These are phyloP conservation scores for Cercophora samala DNA, from an alignment of 495 filamentous ascomycete genomes.

Conservation along the genomic window DNA sequence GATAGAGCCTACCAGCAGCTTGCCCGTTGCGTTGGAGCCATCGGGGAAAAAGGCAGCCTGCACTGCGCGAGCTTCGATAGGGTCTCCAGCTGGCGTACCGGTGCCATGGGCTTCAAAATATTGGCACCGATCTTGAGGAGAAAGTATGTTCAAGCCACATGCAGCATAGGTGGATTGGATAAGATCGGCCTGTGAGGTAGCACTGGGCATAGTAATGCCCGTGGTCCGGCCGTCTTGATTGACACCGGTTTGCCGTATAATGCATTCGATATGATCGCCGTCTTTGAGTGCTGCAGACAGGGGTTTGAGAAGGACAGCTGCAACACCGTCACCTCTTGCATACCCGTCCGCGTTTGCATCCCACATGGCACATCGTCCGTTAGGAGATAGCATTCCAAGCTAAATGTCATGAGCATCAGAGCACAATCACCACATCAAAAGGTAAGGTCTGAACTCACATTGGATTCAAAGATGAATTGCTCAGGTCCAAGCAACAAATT, in stretches of 20 bases:
- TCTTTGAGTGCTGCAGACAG: slow-evolving; percentile 47
- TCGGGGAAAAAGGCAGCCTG: slow-evolving; percentile 32
- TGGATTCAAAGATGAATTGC: slow-evolving; percentile 27
- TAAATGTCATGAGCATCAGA: slow-evolving; percentile 42
- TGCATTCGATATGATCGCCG: slow-evolving; percentile 54
- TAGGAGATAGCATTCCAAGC: slow-evolving; percentile 37
- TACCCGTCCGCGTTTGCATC: slow-evolving; percentile 60
- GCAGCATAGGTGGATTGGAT: slow-evolving; percentile 46
- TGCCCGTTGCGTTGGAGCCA: slow-evolving; percentile 23
- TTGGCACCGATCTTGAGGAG: slow-evolving; percentile 27
- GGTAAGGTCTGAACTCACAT: neutral
- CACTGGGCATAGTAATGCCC: slow-evolving; percentile 52
- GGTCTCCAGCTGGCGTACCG: slow-evolving; percentile 15
- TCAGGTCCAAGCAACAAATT: slow-evolving; percentile 52
- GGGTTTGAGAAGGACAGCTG: slow-evolving; percentile 52
- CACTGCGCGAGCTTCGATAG: slow-evolving; percentile 41
- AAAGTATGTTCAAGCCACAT: slow-evolving; percentile 41
- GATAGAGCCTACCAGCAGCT: slow-evolving; percentile 50
- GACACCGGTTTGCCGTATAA: slow-evolving; percentile 52
- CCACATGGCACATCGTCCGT: slow-evolving; percentile 53
- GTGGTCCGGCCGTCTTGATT: slow-evolving; percentile 54
- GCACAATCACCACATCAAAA: slow-evolving; percentile 17
- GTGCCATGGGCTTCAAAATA: slow-evolving; percentile 48
- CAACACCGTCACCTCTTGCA: slow-evolving; percentile 57
- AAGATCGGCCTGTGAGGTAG: slow-evolving; percentile 47